Conservation (phyloP, 371 early-diverging fungal species). For the Umbelopsis sp. region DNA sequence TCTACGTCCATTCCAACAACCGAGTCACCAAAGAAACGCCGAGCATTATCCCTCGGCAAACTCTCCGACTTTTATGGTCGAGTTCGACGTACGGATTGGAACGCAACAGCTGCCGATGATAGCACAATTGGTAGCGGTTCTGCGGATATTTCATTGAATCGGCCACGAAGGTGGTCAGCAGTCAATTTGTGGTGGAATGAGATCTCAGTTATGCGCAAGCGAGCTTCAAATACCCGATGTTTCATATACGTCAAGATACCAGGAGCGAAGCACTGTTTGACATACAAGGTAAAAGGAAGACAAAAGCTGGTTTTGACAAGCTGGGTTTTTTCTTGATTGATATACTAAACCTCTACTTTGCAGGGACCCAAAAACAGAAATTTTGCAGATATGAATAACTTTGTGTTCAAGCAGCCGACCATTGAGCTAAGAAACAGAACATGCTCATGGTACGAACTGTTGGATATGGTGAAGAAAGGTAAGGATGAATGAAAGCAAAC, state of each 20-base stretch:
- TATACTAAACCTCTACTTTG: neutral
- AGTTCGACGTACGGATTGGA: neutral
- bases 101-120: neutral
- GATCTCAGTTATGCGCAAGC: slow-evolving; percentile 62
- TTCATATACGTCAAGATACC: slow-evolving; percentile 81
- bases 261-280: slow-evolving; percentile 66
- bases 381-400: slow-evolving; percentile 72
- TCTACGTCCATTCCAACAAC: neutral
- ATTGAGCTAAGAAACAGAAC: slow-evolving; percentile 77
- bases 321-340: neutral
- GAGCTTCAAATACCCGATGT: slow-evolving; percentile 70
- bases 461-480: slow-evolving; percentile 67
- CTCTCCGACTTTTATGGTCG: neutral
- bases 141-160: neutral
- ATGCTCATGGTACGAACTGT: slow-evolving; percentile 75
- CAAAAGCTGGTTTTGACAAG: neutral
- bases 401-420: slow-evolving; percentile 73
- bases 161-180: slow-evolving; percentile 4
- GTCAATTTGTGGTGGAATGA: slow-evolving; percentile 32
- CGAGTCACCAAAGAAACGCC: slow-evolving; percentile 22
- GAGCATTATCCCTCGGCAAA: slow-evolving; percentile 24
- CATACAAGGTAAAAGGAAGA: slow-evolving; percentile 56
- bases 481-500: neutral
- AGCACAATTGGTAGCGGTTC: neutral
- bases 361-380: slow-evolving; percentile 73